phyloP scores from a whole-genome alignment of 768 basidiomycete species.

The Artomyces pyxidatus region DNA sequence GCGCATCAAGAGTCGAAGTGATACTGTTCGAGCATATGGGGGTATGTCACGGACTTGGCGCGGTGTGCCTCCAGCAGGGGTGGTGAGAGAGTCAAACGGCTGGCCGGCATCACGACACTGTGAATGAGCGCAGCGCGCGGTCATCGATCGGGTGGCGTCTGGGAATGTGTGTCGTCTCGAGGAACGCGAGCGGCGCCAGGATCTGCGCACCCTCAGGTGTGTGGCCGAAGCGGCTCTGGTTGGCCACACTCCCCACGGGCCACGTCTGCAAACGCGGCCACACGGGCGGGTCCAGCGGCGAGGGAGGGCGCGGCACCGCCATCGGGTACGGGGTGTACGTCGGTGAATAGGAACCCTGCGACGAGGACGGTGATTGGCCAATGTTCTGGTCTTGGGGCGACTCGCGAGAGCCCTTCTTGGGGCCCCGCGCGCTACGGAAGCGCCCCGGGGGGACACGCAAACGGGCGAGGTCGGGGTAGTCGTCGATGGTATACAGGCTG shows the following conservation, averaged over 20 bases:
- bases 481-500: constrained; percentile 23
- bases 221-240: constrained; percentile 11
- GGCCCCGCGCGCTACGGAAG: constrained; percentile 26
- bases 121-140: constrained; percentile 56
- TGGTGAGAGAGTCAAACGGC: no score
- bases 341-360: constrained; percentile 9
- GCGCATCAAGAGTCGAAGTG: no score
- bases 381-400: constrained; percentile 3
- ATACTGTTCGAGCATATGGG: no score
- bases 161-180: constrained; percentile 49
- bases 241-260: constrained; percentile 7
- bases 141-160: constrained; percentile 67
- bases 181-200: constrained; percentile 59
- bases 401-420: constrained; percentile 19
- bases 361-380: constrained; percentile 4
- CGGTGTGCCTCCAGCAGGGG: no score
- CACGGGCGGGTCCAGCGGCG: not conserved
- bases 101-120: constrained; percentile 23
- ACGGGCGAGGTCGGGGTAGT: constrained; percentile 23
- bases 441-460: constrained; percentile 25
- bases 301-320: constrained; percentile 8
- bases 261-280: not conserved
- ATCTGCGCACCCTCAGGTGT: constrained; percentile 14
- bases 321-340: constrained; percentile 10
- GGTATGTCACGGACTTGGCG: no score